A percentile compares a stretch with the other conserved stretches of the same genome.
Conservation (phyloP, 805 yeast species). For the Wickerhamiella brachini region DNA sequence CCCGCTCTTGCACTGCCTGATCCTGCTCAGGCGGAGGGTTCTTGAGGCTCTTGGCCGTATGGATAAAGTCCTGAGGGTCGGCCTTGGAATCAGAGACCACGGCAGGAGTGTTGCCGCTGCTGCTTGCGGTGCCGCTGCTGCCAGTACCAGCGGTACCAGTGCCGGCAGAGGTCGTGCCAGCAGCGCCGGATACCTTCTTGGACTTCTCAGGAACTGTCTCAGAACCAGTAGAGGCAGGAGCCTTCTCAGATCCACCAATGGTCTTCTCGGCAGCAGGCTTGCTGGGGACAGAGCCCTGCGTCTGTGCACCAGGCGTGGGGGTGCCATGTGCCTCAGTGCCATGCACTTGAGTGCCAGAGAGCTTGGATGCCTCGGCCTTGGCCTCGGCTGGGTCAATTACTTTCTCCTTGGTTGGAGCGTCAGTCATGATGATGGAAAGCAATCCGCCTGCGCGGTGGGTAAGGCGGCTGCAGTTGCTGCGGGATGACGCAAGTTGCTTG, state of each 20-base stretch:
- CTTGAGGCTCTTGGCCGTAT: neutral
- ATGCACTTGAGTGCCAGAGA: neutral
- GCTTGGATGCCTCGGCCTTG: neutral
- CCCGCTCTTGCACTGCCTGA: neutral
- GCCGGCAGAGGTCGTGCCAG: neutral
- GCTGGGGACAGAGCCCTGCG: no score
- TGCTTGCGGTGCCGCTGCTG: neutral
- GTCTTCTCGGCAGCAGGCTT: no score
- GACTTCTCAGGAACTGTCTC: no score
- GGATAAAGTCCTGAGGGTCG: neutral
- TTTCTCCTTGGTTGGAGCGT: neutral
- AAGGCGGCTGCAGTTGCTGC: neutral
- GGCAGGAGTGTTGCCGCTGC: neutral
- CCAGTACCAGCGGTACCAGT: neutral
- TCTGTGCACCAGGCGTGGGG: no score
- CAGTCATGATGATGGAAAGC: neutral
- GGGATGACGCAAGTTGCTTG: constrained; percentile 1
- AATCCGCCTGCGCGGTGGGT: neutral
- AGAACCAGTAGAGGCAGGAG: no score
- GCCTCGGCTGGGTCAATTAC: neutral
- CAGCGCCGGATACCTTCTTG: no score
- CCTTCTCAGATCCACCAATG: no score
- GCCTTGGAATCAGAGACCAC: neutral
- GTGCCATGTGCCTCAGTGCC: neutral
- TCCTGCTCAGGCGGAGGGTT: neutral